Base-by-base conservation (phyloP, 2,329 filamentous ascomycete genomes). In the Stromatinia cepivora region DNA sequence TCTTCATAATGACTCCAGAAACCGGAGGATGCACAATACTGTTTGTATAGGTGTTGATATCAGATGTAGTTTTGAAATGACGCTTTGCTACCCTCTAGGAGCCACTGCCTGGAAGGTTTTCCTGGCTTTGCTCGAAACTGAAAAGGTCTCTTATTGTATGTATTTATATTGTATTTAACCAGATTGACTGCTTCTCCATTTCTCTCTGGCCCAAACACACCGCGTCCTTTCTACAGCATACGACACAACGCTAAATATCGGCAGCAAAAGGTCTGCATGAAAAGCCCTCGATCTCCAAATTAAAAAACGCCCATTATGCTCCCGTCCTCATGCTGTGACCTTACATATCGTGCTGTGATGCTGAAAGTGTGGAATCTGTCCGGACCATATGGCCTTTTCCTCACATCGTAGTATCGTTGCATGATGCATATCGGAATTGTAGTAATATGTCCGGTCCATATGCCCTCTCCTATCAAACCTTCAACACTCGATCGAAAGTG, bases 401-500 rank as follows among this genome's bases (percentile, higher is more conserved):
- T 52, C 22, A 67, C 64, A 66, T 57, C 28, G 48, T 66, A 25
- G 20, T 48, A 58, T 48, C 25, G 28, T 39, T 48, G 36, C 20
- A 61, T 42, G 36, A 36, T 20, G 50, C 50, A 53, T 39, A n/a
- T 48, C 28, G 62, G 39, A 48, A 62, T 42, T 13, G 22, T 31
- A 22, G 42, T 42, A n/a, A 22, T 42, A 25, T 65, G 22, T 22
- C 20, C 34, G 46, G 25, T 39, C 28, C 64, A 67, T 68, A 71
- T 61, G 25, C 69, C 62, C 52, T 67, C 59, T 63, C 66, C 65
- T 57, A 72, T 71, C 70, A 73, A 62, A 62, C 71, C 81, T 88
- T 90, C 77, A 92, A 79, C 53, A 97, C 94, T 66, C 89, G 85
- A 73, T 98, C 93, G 77, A 93, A 99, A 9, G 81, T 80, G 74